A percentile compares a stretch with the other conserved stretches of the same genome.
phyloP scores from a whole-genome alignment of 2,329 filamentous ascomycete species.

The Cyanodermella asteris region DNA sequence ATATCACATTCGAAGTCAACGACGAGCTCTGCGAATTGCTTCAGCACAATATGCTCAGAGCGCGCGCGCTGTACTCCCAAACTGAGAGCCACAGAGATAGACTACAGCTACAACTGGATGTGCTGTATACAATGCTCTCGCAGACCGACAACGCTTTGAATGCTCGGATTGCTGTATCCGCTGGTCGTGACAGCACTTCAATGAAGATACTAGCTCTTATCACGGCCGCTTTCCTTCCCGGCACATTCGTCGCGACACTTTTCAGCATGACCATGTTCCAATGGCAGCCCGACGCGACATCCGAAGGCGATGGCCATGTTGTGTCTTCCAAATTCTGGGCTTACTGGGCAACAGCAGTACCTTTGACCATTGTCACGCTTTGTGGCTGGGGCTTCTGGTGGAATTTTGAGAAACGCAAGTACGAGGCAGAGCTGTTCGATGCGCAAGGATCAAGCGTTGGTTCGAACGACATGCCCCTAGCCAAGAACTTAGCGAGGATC shows the following conservation, averaged over 20 bases:
- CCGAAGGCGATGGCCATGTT: no score
- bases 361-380: conserved; percentile 2
- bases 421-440: not conserved
- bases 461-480: no score
- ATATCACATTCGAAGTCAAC: no score
- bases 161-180: conserved; percentile 16
- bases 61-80: not conserved
- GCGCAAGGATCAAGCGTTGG: no score
- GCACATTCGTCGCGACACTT: conserved; percentile 22
- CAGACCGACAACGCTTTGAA: conserved; percentile 1
- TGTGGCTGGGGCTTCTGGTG: conserved; percentile 1
- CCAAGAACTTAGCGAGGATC: no score
- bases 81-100: conserved; percentile 1
- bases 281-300: not conserved
- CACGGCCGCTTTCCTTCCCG: conserved; percentile 27
- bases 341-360: conserved; percentile 3
- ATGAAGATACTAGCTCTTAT: conserved; percentile 31
- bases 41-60: not conserved
- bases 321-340: conserved; percentile 3
- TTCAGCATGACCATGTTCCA: conserved; percentile 3
- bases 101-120: conserved; percentile 1
- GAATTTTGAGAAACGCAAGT: no score
- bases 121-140: conserved; percentile 1
- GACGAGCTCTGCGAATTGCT: no score
- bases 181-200: conserved; percentile 25